A percentile compares a stretch with the other conserved stretches of the same genome.
phyloP scores from a whole-genome alignment of 345 rosid species.

The Lenwebbia sp. region DNA sequence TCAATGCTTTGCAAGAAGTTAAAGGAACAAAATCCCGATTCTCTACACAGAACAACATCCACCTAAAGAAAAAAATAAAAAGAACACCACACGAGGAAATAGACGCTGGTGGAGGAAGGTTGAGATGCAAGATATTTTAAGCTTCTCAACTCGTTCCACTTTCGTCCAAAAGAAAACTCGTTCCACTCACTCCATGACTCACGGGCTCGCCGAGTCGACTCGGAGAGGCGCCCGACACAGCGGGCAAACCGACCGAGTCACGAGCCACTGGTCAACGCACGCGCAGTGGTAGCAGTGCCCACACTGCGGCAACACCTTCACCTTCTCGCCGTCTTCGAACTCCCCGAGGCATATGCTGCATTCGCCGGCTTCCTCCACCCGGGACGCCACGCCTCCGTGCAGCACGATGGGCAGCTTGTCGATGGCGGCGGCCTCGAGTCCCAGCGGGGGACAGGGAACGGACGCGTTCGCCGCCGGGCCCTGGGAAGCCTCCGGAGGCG shows the following conservation, averaged over 20 bases:
- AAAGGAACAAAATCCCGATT: not conserved
- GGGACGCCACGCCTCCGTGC: not conserved
- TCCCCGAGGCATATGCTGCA: constrained; percentile 65
- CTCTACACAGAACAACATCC: not conserved
- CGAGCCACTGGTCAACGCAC: constrained; percentile 69
- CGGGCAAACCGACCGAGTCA: constrained; percentile 54
- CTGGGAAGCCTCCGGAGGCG: not conserved
- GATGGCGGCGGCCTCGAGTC: constrained; percentile 13
- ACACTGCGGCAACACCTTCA: constrained; percentile 59
- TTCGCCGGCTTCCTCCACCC: constrained; percentile 8
- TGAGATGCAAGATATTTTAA: not conserved
- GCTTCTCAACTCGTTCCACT: not conserved
- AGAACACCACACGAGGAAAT: not conserved
- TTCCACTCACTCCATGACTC: not conserved
- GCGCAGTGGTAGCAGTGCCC: constrained; percentile 49
- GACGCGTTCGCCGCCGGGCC: not conserved
- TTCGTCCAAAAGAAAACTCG: too few species aligned
- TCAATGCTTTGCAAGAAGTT: not conserved
- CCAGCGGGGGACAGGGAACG: not conserved
- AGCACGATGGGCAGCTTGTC: constrained; percentile 9
- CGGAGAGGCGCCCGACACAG: constrained; percentile 44
- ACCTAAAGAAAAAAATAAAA: not conserved
- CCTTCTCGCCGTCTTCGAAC: constrained; percentile 59
- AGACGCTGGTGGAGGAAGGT: not conserved
- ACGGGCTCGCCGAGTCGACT: constrained; percentile 11